Evolutionary conservation across 495 filamentous ascomycete species (phyloP).

Genomic region (Hypoxylon lienhwacheense): DNA sequence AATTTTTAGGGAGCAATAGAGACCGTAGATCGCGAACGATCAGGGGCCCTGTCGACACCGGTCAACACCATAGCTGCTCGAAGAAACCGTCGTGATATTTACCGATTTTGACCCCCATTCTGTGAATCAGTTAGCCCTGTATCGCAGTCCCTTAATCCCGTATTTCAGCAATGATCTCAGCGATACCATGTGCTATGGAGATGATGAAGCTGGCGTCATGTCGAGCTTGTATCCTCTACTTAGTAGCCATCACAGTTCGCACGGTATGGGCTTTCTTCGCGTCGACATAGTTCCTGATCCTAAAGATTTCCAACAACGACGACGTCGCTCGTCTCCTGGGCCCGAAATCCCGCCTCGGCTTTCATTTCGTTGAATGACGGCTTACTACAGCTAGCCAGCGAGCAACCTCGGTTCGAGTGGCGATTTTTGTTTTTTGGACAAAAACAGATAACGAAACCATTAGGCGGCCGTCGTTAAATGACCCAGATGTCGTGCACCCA

Average conservation of each 20-base stretch:
- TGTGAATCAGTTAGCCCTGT: background rate
- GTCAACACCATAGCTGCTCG: too few species aligned
- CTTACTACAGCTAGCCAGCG: too few species aligned
- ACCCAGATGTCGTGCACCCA: background rate
- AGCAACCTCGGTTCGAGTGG: constrained; percentile 5
- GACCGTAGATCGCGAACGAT: too few species aligned
- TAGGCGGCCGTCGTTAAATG: too few species aligned
- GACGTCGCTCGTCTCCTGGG: constrained; percentile 4
- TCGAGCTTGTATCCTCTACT: constrained; percentile 26
- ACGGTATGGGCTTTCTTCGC: constrained; percentile 9
- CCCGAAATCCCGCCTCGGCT: constrained; percentile 9
- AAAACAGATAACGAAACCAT: too few species aligned
- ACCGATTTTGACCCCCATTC: background rate
- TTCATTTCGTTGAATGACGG: background rate
- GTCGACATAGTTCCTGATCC: background rate
- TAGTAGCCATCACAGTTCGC: constrained; percentile 15
- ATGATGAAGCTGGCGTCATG: background rate
- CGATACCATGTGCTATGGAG: background rate
- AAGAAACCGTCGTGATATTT: background rate
- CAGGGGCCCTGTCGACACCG: too few species aligned
- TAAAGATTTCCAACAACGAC: background rate
- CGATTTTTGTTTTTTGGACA: too few species aligned
- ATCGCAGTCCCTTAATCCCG: background rate
- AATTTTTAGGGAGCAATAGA: too few species aligned
- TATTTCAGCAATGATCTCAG: background rate